phyloP scores from a whole-genome alignment of 495 filamentous ascomycete genomes.

The Aspergillus ostianus region DNA sequence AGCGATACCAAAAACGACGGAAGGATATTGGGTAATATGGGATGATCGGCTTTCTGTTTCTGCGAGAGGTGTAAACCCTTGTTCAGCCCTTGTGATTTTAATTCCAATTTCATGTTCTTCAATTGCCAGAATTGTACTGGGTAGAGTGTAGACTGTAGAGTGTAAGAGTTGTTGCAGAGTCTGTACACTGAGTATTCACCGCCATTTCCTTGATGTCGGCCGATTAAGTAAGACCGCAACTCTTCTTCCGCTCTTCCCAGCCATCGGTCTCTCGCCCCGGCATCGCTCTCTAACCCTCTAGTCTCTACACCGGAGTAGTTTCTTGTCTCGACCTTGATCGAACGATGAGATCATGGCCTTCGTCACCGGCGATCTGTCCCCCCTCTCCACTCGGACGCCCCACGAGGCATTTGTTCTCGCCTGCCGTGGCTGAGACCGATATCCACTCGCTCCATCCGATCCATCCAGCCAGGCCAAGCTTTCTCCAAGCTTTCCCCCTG shows the following conservation, averaged over 20 bases:
- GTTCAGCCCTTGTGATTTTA: conserved; percentile 1
- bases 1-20: not conserved
- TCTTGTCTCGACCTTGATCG: not conserved
- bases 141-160: no score
- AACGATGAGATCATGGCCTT: not conserved
- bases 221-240: not conserved
- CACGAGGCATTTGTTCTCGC: not conserved
- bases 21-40: conserved; percentile 7
- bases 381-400: not conserved
- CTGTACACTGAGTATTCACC: not conserved
- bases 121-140: no score
- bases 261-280: no score
- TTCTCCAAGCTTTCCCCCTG: conserved; percentile 23
- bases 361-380: not conserved
- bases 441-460: conserved; percentile 3
- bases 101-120: conserved; percentile 1
- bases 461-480: conserved; percentile 18
- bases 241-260: not conserved
- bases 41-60: conserved; percentile 6
- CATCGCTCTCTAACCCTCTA: no score
- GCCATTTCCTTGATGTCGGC: conserved; percentile 5
- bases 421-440: not conserved
- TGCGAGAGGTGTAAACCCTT: conserved; percentile 9
- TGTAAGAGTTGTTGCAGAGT: no score
- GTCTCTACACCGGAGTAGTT: no score